These are phyloP conservation scores for Brassica juncea DNA, from an alignment of 345 rosid species.

Conservation along the genomic window DNA sequence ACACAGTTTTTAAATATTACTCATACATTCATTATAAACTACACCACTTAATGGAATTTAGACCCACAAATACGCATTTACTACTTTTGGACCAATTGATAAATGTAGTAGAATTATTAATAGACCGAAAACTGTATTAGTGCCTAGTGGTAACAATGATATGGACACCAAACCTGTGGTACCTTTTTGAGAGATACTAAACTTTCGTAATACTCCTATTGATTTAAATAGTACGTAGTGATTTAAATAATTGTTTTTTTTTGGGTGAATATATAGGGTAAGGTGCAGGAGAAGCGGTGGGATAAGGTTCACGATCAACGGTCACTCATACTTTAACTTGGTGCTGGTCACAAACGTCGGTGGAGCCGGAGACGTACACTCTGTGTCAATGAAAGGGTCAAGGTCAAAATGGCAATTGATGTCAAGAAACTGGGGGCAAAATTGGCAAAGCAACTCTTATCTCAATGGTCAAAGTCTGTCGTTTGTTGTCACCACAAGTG, in stretches of 20 bases:
- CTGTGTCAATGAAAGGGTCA: conserved; percentile 67
- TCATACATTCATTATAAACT: neutral
- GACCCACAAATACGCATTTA: conserved; percentile 27
- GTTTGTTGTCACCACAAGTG: conserved; percentile 64
- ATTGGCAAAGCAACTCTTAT: conserved; percentile 83
- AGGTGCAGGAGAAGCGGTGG: conserved; percentile 72
- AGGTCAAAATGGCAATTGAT: conserved; percentile 66
- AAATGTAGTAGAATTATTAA: conserved; percentile 27
- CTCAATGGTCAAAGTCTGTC: conserved; percentile 76
- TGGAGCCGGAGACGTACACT: conserved; percentile 71
- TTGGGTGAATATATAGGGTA: conserved; percentile 43
- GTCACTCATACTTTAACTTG: conserved; percentile 78
- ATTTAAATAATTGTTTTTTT: neutral
- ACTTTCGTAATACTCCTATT: neutral
- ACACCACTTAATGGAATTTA: conserved; percentile 4
- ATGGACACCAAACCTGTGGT: conserved; percentile 10
- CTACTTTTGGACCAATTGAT: conserved; percentile 26
- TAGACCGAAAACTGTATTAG: conserved; percentile 6
- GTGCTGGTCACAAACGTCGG: conserved; percentile 75
- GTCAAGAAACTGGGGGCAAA: conserved; percentile 94
- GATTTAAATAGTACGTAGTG: neutral
- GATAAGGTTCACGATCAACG: conserved; percentile 70
- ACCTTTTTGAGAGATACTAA: neutral
- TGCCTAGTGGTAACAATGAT: neutral
- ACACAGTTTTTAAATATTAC: neutral